phyloP scores from a whole-genome alignment of 345 rosid species.

The Acer saccharum region DNA sequence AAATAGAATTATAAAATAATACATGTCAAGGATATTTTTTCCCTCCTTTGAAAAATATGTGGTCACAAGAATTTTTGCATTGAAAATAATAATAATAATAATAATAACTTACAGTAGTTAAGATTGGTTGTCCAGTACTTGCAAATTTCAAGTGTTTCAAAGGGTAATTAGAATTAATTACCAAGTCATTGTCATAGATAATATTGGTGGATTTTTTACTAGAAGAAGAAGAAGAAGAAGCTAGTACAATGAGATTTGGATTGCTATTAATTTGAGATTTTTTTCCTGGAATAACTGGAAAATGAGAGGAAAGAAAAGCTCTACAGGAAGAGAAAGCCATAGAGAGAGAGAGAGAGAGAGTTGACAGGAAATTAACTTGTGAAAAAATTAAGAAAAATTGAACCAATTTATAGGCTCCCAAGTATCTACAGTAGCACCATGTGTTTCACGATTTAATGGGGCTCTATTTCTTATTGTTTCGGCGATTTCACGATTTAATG shows the following conservation, averaged over 20 bases:
- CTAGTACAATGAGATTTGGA: not conserved
- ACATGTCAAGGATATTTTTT: too few species aligned
- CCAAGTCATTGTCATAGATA: not conserved
- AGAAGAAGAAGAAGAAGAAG: not conserved
- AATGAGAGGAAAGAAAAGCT: not conserved
- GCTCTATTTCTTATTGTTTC: too few species aligned
- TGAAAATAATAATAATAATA: not conserved
- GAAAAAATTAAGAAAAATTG: not conserved
- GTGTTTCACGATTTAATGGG: too few species aligned
- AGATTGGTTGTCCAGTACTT: not conserved
- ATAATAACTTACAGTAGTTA: not conserved
- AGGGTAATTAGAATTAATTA: not conserved
- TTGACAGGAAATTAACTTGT: not conserved
- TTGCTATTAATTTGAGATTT: not conserved
- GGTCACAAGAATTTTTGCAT: not conserved
- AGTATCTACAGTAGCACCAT: not conserved
- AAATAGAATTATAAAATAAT: too few species aligned
- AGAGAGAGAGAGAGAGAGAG: not conserved
- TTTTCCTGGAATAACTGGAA: not conserved
- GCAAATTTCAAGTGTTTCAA: not conserved
- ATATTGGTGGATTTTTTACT: not conserved
- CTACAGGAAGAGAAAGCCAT: not conserved
- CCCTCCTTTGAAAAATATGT: not conserved
- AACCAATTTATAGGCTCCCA: not conserved
- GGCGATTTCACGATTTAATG: too few species aligned